phyloP scores from a whole-genome alignment of 257 asterid species.

The Solanum lignicaule region DNA sequence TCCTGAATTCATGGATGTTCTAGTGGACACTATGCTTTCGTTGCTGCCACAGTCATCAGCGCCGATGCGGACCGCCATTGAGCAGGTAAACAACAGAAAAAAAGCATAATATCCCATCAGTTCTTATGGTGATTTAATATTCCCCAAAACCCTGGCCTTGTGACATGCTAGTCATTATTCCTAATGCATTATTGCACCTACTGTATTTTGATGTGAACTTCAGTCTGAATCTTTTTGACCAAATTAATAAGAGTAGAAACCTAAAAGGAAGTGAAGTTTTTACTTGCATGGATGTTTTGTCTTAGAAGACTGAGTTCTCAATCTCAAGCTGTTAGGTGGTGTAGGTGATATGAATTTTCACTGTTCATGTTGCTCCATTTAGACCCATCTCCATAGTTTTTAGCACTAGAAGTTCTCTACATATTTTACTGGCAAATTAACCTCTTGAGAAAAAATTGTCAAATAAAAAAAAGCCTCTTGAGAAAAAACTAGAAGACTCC shows the following conservation, averaged over 20 bases:
- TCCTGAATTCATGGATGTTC: conserved; percentile 81
- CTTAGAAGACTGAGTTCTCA: background rate
- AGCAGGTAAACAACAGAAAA: conserved; percentile 47
- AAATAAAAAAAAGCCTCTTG: background rate
- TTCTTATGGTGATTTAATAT: background rate
- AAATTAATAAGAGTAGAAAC: background rate
- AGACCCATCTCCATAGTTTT: background rate
- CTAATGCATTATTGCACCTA: background rate
- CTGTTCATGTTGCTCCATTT: background rate
- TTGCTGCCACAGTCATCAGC: conserved; percentile 88
- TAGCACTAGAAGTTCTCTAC: background rate
- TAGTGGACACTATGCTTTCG: conserved; percentile 93
- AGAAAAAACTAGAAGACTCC: background rate
- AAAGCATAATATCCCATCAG: background rate
- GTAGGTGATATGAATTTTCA: background rate
- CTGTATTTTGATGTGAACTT: background rate
- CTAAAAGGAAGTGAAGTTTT: background rate
- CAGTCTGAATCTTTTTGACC: background rate
- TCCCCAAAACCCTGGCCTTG: background rate
- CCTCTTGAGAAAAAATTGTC: background rate
- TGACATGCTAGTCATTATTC: background rate
- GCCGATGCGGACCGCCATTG: conserved; percentile 83
- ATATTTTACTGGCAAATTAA: background rate
- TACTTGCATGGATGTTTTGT: background rate
- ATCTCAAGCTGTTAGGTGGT: background rate